Conservation (phyloP, 176 grass and related monocot species). For the Themeda triandra region DNA sequence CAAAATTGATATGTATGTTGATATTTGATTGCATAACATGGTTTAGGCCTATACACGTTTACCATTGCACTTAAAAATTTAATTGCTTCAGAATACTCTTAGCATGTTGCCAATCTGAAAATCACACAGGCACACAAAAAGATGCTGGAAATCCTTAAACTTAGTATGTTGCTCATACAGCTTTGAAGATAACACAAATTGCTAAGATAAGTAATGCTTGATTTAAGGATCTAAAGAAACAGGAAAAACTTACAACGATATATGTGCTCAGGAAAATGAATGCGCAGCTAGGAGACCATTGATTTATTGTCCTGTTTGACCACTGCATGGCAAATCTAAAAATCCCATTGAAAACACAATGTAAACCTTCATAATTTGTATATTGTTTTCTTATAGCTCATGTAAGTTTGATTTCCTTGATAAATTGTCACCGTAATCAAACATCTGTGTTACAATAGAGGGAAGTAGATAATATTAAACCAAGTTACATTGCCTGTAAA, state of each 20-base stretch:
- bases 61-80: too few relatives aligned
- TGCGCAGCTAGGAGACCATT: background rate
- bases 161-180: background rate
- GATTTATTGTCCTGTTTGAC: background rate
- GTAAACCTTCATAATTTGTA: background rate
- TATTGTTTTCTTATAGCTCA: background rate
- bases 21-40: too few relatives aligned
- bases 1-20: too few relatives aligned
- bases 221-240: background rate
- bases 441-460: too few relatives aligned
- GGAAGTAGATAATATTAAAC: too few relatives aligned
- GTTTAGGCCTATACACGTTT: too few relatives aligned
- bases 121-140: too few relatives aligned
- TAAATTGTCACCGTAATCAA: background rate
- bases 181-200: background rate
- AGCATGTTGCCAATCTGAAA: background rate
- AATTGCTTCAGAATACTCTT: too few relatives aligned
- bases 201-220: background rate
- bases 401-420: background rate
- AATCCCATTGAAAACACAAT: background rate
- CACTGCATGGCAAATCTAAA: background rate
- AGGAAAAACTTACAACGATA: background rate
- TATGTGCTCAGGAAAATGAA: background rate
- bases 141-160: background rate
- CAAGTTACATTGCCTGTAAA: too few relatives aligned